A percentile compares a stretch with the other conserved stretches of the same genome.
These are phyloP conservation scores for Monosporozyma aerobia DNA, from an alignment of 805 yeast species.

Conservation along the genomic window DNA sequence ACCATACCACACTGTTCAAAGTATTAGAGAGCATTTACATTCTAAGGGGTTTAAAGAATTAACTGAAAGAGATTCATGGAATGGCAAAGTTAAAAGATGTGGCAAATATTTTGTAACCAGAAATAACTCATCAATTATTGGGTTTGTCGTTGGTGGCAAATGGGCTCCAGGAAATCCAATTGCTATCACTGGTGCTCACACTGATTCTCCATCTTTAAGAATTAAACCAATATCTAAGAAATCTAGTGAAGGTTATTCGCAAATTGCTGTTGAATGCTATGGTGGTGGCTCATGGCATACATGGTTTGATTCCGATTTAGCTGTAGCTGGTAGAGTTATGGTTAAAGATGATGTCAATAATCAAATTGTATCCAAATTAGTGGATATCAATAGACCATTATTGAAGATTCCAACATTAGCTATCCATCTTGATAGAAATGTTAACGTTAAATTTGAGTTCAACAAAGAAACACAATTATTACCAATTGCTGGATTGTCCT, in stretches of 20 bases:
- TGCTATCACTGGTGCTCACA: slow-evolving; percentile 90
- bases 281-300: slow-evolving; percentile 97
- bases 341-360: slow-evolving; percentile 39
- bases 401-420: slow-evolving; percentile 92
- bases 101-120: slow-evolving; percentile 80
- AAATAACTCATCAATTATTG: slow-evolving; percentile 81
- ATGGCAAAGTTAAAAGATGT: slow-evolving; percentile 40
- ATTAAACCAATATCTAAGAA: slow-evolving; percentile 79
- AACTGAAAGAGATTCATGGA: slow-evolving; percentile 67
- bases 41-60: slow-evolving; percentile 66
- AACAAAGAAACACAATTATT: slow-evolving; percentile 79
- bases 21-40: slow-evolving; percentile 45
- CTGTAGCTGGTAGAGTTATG: slow-evolving; percentile 86
- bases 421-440: slow-evolving; percentile 76
- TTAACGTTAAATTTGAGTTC: slow-evolving; percentile 71
- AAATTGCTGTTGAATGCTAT: slow-evolving; percentile 87
- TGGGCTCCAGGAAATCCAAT: slow-evolving; percentile 74
- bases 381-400: slow-evolving; percentile 75
- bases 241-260: slow-evolving; percentile 64
- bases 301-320: slow-evolving; percentile 92
- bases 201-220: slow-evolving; percentile 86
- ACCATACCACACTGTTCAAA: slow-evolving; percentile 85
- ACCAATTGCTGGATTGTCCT: slow-evolving; percentile 71
- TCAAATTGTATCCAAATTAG: slow-evolving; percentile 51
- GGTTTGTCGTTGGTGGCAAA: slow-evolving; percentile 69